Evolutionary conservation across 768 basidiomycete genomes (phyloP), one percentile per base, ranked within the genome.

Genomic region (Phanerodontia chrysosporium): DNA sequence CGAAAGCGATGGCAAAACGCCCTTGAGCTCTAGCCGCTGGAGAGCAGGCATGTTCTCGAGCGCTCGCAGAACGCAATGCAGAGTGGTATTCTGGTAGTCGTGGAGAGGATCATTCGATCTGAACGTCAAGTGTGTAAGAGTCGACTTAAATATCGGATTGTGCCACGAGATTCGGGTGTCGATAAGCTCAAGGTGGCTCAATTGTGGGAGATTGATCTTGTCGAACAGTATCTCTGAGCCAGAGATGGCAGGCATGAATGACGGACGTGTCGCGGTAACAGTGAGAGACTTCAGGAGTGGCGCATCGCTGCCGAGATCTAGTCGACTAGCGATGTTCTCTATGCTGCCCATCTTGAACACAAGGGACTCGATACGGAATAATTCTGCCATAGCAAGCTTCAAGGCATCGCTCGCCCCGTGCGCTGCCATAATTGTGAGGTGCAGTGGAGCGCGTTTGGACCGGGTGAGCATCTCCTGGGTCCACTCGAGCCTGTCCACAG

Each of bases 11-110:
- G 60, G 60, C 9, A 57, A 30, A 1, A 36, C 27, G 18, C 36
- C 24, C 18, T 16, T 27, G 7, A 61, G 22, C 5, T 51, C n/a
- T n/a, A 61, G 49, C 0, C 12, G 25, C 29, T 61, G 25, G 18
- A 61, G 56, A 21, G 32, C 24, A 30, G 60, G 60, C 55, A 61
- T 49, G 24, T 51, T 45, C 36, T 52, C 36, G 18, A 61, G 49
- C 1, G 39, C 42, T 12, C 30, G n/a, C 8, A 61, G 48, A 6
- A 61, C 24, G 2, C 8, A 30, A 10, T 2, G 30, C n/a, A 27
- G 21, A 24, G 13, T 49, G 25, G 25, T n/a, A 12, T 16, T 29
- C n/a, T 10, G 32, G 24, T 24, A 24, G 1, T 30, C 28, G 39
- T 27, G 27, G 4, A 16, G 14, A 29, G 21, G 14, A 24, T 27